A percentile compares a stretch with the other conserved stretches of the same genome.
phyloP scores from a whole-genome alignment of 495 filamentous ascomycete species.

The Thermothielavioides terrestris region DNA sequence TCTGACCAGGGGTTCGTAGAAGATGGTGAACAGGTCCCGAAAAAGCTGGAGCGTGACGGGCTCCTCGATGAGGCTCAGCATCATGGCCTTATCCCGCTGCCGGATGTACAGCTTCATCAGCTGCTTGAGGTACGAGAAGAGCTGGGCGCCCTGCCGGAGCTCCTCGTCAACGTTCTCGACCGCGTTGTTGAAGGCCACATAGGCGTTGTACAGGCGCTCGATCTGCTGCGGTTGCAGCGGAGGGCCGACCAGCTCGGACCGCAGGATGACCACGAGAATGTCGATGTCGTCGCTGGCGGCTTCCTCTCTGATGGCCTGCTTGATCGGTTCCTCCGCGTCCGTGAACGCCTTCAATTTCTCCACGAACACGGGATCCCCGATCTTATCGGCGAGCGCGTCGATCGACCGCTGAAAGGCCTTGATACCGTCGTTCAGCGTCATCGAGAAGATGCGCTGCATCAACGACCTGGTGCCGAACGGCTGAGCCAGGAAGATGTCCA shows the following conservation, averaged over 20 bases:
- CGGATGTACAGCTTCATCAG: constrained; percentile 85
- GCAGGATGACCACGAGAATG: constrained; percentile 72
- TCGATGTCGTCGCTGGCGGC: constrained; percentile 64
- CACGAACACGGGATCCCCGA: constrained; percentile 70
- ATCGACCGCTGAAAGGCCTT: constrained; percentile 74
- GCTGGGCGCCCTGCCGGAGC: constrained; percentile 75
- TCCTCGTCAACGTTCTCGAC: constrained; percentile 87
- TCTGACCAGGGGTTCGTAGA: constrained; percentile 92
- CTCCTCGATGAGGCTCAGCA: constrained; percentile 92
- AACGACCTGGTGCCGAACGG: constrained; percentile 85
- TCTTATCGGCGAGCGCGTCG: constrained; percentile 61
- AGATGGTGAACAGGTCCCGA: constrained; percentile 94
- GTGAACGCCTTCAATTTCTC: constrained; percentile 73
- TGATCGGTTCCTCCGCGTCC: constrained; percentile 62
- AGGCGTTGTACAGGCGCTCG: constrained; percentile 80
- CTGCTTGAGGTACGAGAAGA: constrained; percentile 92
- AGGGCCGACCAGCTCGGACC: constrained; percentile 62
- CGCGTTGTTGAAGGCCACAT: constrained; percentile 92
- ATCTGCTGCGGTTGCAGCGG: constrained; percentile 64
- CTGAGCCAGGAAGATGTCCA: constrained; percentile 92
- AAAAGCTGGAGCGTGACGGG: constrained; percentile 88
- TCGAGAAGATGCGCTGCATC: constrained; percentile 83
- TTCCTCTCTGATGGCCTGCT: constrained; percentile 63
- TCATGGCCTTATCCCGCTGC: constrained; percentile 93
- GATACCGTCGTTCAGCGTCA: constrained; percentile 89